Evolutionary conservation across 1,284 basidiomycete genomes (phyloP), one percentile per base, ranked within the genome.

Genomic region (Malassezia obtusa): DNA sequence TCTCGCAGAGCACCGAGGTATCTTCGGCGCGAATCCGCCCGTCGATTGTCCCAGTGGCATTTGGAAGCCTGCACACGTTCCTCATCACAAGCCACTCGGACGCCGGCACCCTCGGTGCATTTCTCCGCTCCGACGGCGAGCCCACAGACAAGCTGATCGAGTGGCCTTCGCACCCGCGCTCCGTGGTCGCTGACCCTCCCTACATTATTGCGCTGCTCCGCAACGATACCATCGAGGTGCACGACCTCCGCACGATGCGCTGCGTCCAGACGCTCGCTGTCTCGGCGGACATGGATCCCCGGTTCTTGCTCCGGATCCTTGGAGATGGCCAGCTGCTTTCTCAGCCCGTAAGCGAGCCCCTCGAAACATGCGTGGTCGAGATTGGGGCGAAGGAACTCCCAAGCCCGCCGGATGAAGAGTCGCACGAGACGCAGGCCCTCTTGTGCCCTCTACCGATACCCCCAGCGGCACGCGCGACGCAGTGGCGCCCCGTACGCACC

Each of bases 81-180:
- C 59, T 73, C 4, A 60, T 73, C 58, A 73, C 70, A 1, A 65
- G 64, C 26, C 68, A 73, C 55, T 63, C 63, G 12, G 60, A 63
- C 17, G 45, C 56, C 21, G 56, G 61, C 45, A 70, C 70, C 5
- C 53, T 73, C 6, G 70, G 70, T 14, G 70, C 69, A 7, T 71
- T 73, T 45, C 56, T 73, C 45, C 64, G 52, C 21, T 41, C 60
- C 3, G 60, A 67, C 6, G 70, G 70, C 33, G 70, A 71, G 54
- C 68, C 68, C 2, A 62, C 62, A 4, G 63, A 66, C 4, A 66
- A 61, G 48, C 53, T 73, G n/a, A 45, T 73, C 25, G 70, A 73
- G 47, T 73, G 68, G 68, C 64, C 64, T 10, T 63, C 62, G 5
- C 70, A 73, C 58, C 70, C 70, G 10, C 60, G 71, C 11, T 60